Conservation (phyloP, 192 early-diverging fungal genomes). For the Paraglomus brasilianum region DNA sequence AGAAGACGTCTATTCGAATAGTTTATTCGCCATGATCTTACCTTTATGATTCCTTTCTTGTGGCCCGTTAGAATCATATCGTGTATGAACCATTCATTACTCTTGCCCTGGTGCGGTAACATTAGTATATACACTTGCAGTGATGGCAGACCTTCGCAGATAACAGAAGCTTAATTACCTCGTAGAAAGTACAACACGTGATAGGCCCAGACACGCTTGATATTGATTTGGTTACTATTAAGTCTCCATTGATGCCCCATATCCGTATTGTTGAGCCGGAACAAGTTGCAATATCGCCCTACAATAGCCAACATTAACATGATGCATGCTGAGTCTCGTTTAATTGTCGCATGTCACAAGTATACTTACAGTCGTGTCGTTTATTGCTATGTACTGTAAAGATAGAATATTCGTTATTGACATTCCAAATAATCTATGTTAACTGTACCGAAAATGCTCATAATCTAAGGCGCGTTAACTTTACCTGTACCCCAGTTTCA, state of each 20-base stretch:
- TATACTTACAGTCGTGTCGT: conserved; percentile 56
- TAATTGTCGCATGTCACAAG: not conserved
- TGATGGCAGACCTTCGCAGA: not conserved
- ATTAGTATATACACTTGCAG: not conserved
- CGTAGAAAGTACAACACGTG: conserved; percentile 54
- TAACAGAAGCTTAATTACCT: conserved; percentile 30
- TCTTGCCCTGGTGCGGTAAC: conserved; percentile 30
- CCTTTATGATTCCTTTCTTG: conserved; percentile 53
- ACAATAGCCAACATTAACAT: not conserved
- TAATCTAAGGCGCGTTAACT: too few relatives aligned
- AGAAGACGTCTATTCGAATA: conserved; percentile 4
- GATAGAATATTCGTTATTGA: not conserved
- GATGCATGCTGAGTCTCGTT: not conserved
- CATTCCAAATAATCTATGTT: too few relatives aligned
- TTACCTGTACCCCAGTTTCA: conserved; percentile 48
- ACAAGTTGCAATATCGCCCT: conserved; percentile 66
- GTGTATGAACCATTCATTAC: conserved; percentile 46
- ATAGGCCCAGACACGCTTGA: conserved; percentile 51
- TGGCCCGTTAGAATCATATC: conserved; percentile 62
- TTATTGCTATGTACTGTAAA: conserved; percentile 43
- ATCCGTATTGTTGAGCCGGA: conserved; percentile 55
- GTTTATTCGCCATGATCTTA: conserved; percentile 33
- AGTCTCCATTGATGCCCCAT: conserved; percentile 65
- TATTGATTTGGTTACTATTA: conserved; percentile 52
- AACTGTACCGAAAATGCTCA: too few relatives aligned